Conservation (phyloP, 192 early-diverging fungal genomes). For the Backusella parvicylindrica region DNA sequence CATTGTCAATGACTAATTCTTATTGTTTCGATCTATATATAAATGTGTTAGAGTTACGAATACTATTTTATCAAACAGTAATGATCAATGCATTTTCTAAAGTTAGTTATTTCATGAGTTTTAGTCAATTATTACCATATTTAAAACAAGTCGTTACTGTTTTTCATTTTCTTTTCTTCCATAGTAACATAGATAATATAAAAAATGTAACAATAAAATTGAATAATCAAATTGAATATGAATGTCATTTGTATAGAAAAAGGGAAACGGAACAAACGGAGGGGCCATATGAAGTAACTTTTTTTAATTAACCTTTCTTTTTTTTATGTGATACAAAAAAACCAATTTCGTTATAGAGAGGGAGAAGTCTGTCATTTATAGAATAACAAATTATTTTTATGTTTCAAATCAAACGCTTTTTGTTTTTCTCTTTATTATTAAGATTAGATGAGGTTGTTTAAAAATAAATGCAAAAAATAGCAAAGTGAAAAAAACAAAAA, state of each 20-base stretch:
- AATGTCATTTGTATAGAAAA: not conserved
- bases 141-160: not conserved
- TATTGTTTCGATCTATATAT: not conserved
- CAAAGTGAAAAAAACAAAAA: not conserved
- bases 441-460: not conserved
- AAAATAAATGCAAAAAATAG: not conserved
- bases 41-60: not conserved
- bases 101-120: not conserved
- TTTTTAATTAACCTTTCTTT: not conserved
- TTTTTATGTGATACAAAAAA: not conserved
- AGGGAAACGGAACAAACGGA: not conserved
- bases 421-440: not conserved
- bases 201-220: not conserved
- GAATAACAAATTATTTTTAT: not conserved
- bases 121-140: not conserved
- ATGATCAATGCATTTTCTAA: not conserved
- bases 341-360: too few relatives aligned
- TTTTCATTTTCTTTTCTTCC: not conserved
- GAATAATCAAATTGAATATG: not conserved
- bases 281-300: not conserved
- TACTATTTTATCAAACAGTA: not conserved
- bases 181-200: not conserved
- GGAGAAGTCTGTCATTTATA: not conserved
- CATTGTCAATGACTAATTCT: not conserved
- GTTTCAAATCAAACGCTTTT: not conserved